A percentile compares a stretch with the other conserved stretches of the same genome.
Evolutionary conservation across 495 filamentous ascomycete species (phyloP).

Genomic region (Aspergillus carlsbadensis): DNA sequence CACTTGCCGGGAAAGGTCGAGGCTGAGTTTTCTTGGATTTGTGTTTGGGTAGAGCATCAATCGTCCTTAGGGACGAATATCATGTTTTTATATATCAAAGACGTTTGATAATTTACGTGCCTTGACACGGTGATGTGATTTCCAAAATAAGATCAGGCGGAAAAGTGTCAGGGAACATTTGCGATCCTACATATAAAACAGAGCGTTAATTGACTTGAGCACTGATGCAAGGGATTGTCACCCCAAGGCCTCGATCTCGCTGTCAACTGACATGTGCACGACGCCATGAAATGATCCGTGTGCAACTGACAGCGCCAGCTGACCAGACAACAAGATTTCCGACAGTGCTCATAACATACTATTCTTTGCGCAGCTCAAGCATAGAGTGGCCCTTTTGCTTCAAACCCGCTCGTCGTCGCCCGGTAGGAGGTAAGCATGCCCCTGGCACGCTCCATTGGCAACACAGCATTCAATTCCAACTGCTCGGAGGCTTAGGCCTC

Average conservation of each 20-base stretch:
- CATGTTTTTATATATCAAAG: no score
- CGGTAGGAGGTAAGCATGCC: not conserved
- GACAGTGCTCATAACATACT: not conserved
- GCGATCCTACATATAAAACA: no score
- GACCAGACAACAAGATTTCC: not conserved
- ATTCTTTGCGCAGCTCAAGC: no score
- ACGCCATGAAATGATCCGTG: not conserved
- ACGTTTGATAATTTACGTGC: not conserved
- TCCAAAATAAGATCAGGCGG: no score
- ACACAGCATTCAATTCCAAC: not conserved
- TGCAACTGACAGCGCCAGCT: not conserved
- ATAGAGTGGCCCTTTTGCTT: no score
- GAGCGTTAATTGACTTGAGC: not conserved
- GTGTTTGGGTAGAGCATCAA: not conserved
- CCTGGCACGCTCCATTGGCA: not conserved
- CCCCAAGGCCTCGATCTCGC: no score
- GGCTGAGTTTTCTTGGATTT: not conserved
- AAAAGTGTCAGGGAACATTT: no score
- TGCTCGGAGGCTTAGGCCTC: not conserved
- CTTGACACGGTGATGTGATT: not conserved
- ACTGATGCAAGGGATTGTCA: not conserved
- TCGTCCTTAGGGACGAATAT: not conserved
- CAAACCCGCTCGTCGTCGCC: not conserved
- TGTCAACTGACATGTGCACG: not conserved
- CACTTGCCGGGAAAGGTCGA: constrained; percentile 6